A percentile compares a stretch with the other conserved stretches of the same genome.
Conservation (phyloP, 1,284 basidiomycete species). For the Sutorius eximius region DNA sequence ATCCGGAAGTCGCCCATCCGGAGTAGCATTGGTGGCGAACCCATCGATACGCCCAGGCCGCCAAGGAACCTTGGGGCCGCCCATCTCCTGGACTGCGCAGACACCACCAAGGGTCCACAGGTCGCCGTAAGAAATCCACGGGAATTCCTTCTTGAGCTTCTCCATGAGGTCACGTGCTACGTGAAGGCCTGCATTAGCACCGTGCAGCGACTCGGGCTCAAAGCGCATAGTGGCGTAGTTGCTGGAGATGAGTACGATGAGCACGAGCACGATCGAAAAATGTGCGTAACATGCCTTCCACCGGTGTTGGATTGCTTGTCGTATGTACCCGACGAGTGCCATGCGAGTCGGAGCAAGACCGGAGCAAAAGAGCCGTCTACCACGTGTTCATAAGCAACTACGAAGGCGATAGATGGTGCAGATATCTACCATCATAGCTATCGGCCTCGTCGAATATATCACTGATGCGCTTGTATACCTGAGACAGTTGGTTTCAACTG, state of each 20-base stretch:
- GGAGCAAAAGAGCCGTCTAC: slow-evolving; percentile 91
- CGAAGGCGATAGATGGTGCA: neutral
- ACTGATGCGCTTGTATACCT: slow-evolving; percentile 89
- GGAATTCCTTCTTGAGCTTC: slow-evolving; percentile 81
- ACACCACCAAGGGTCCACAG: slow-evolving; percentile 93
- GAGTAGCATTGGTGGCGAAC: slow-evolving; percentile 72
- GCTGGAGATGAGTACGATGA: slow-evolving; percentile 39
- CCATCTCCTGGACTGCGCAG: slow-evolving; percentile 84
- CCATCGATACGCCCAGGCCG: slow-evolving; percentile 88
- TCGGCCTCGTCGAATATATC: slow-evolving; percentile 71
- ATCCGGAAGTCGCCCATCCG: slow-evolving; percentile 95
- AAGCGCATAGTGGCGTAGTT: slow-evolving; percentile 98
- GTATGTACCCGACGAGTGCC: slow-evolving; percentile 91
- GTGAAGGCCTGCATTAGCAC: slow-evolving; percentile 85
- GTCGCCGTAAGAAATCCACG: slow-evolving; percentile 94
- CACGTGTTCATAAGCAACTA: slow-evolving; percentile 1
- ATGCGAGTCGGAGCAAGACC: slow-evolving; percentile 90
- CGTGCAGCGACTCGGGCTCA: slow-evolving; percentile 80
- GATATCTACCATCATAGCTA: slow-evolving; percentile 74
- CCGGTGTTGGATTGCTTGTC: slow-evolving; percentile 86
- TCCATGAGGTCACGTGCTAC: slow-evolving; percentile 86
- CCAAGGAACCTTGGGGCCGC: slow-evolving; percentile 84
- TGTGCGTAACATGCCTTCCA: slow-evolving; percentile 60
- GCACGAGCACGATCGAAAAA: neutral
- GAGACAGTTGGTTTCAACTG: neutral